Percentiles rank a stretch among this genome's conserved stretches.
phyloP scores from a whole-genome alignment of 305 asterid genomes.

The Rubia peregrina region DNA sequence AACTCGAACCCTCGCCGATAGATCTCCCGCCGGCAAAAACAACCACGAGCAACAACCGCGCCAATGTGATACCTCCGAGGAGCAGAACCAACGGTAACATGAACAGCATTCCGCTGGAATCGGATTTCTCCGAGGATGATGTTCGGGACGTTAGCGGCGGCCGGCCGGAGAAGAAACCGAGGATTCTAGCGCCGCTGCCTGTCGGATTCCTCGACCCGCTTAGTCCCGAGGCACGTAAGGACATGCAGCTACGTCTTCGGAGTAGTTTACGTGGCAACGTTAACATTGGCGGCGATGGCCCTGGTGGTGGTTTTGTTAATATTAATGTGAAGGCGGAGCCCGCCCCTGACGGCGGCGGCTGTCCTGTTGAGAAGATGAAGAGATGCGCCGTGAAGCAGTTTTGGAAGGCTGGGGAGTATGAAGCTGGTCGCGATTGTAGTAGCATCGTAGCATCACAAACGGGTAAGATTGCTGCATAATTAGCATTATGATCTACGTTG shows the following conservation, averaged over 20 bases:
- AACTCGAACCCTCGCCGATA: background rate
- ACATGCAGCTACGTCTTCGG: slow-evolving; percentile 6
- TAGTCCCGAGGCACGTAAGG: slow-evolving; percentile 19
- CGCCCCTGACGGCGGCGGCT: slow-evolving; percentile 12
- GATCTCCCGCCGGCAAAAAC: background rate
- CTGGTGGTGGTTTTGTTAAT: background rate
- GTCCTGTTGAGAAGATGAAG: slow-evolving; percentile 6
- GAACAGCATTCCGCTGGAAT: background rate
- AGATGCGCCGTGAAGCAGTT: slow-evolving; percentile 35
- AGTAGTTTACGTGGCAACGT: background rate
- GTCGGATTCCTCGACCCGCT: slow-evolving; percentile 64
- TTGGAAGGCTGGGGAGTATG: slow-evolving; percentile 81
- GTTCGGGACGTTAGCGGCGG: background rate
- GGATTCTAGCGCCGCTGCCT: slow-evolving; percentile 31
- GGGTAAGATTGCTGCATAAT: slow-evolving; percentile 12
- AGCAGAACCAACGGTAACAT: background rate
- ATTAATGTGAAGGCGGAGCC: background rate
- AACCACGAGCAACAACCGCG: background rate
- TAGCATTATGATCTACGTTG: no score
- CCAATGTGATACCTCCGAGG: background rate
- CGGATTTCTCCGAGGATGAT: background rate
- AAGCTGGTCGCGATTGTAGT: slow-evolving; percentile 8
- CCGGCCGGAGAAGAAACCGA: slow-evolving; percentile 28
- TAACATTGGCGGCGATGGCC: background rate
- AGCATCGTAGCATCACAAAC: slow-evolving; percentile 18